These are phyloP conservation scores for Adenanthera pavonina DNA, from an alignment of 306 rosid genomes.

Conservation along the genomic window DNA sequence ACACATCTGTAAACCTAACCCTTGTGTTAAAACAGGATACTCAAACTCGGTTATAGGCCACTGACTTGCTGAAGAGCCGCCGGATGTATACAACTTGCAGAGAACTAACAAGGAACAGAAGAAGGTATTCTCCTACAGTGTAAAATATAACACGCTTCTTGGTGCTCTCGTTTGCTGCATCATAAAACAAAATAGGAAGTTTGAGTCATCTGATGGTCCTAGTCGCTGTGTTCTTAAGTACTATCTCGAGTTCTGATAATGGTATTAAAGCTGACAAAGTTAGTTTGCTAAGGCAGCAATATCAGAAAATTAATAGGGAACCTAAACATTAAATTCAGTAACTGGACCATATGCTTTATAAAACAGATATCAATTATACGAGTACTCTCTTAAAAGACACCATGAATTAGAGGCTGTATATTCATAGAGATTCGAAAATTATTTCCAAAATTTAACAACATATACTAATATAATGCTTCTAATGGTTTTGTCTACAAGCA, in stretches of 20 bases:
- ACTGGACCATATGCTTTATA: neutral
- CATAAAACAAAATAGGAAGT: neutral
- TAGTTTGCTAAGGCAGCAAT: neutral
- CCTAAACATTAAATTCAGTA: neutral
- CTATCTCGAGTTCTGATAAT: neutral
- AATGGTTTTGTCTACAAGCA: neutral
- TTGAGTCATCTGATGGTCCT: conserved; percentile 1
- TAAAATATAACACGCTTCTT: conserved; percentile 77
- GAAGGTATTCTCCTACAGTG: conserved; percentile 81
- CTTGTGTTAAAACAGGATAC: conserved; percentile 42
- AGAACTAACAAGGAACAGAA: conserved; percentile 71
- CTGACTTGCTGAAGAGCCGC: conserved; percentile 92
- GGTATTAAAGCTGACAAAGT: neutral
- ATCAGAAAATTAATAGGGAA: neutral
- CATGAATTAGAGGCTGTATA: neutral
- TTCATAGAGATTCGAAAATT: conserved; percentile 1
- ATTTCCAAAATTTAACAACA: conserved; percentile 14
- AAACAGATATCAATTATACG: neutral
- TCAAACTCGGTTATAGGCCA: conserved; percentile 92
- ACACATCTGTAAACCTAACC: conserved; percentile 39
- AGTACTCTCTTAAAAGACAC: neutral
- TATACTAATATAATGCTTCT: neutral
- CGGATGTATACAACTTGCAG: conserved; percentile 87
- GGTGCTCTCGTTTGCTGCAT: conserved; percentile 93
- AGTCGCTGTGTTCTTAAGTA: neutral